Conservation (phyloP, 2,329 filamentous ascomycete genomes). For the Penicillium brevicompactum region DNA sequence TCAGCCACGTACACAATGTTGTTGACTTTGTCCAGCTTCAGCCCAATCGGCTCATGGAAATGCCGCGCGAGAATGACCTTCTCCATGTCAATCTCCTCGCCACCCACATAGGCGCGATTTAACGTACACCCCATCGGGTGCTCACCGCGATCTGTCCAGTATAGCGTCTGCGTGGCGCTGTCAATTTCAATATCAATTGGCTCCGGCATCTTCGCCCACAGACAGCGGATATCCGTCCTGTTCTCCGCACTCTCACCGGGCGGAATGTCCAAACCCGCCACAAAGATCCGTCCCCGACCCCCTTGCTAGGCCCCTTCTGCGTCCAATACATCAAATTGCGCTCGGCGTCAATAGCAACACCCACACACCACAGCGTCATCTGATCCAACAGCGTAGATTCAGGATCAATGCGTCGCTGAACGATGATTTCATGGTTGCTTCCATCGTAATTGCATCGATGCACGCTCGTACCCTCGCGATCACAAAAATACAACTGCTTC, state of each 20-base stretch:
- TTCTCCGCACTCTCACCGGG: slow-evolving; percentile 33
- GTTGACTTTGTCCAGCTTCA: slow-evolving; percentile 22
- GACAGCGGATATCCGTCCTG: slow-evolving; percentile 46
- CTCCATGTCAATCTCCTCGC: slow-evolving; percentile 6
- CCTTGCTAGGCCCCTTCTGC: slow-evolving; percentile 60
- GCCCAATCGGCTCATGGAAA: slow-evolving; percentile 44
- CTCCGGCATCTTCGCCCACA: slow-evolving; percentile 54
- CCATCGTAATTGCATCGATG: slow-evolving; percentile 41
- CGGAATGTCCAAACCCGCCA: slow-evolving; percentile 48
- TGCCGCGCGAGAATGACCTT: slow-evolving; percentile 32
- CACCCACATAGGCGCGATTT: slow-evolving; percentile 41
- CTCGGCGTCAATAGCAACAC: slow-evolving; percentile 51
- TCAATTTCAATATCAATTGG: slow-evolving; percentile 62
- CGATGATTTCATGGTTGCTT: slow-evolving; percentile 37
- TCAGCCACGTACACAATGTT: slow-evolving; percentile 27
- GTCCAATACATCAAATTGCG: slow-evolving; percentile 60
- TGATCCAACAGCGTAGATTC: slow-evolving; percentile 16
- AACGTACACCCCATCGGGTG: slow-evolving; percentile 57
- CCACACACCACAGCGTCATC: slow-evolving; percentile 57
- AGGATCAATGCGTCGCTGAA: slow-evolving; percentile 34
- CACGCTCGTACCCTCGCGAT: slow-evolving; percentile 48
- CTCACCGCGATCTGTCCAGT: slow-evolving; percentile 65
- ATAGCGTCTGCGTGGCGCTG: slow-evolving; percentile 48
- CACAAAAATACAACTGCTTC: slow-evolving; percentile 44
- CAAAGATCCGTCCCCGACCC: slow-evolving; percentile 55